These are phyloP conservation scores for Beauveria caledonica DNA, from an alignment of 2,329 filamentous ascomycete species.

Conservation along the genomic window DNA sequence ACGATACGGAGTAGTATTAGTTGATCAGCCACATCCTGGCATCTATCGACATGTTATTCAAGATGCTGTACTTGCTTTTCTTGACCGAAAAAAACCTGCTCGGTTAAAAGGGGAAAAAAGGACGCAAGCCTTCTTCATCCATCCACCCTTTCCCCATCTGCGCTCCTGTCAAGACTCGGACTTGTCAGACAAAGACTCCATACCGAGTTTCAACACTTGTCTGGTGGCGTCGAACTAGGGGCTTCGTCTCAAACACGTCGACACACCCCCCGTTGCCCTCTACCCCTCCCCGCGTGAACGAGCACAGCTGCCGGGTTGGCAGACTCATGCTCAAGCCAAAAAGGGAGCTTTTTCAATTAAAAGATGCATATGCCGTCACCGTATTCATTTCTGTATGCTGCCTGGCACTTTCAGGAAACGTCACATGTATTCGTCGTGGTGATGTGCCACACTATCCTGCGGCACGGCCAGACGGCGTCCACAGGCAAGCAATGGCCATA, in stretches of 20 bases:
- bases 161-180: not conserved
- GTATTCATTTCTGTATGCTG: not conserved
- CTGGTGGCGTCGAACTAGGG: slow-evolving; percentile 9
- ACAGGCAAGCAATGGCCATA: no score
- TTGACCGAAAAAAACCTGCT: no score
- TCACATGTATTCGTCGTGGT: not conserved
- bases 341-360: not conserved
- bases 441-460: not conserved
- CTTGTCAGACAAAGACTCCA: not conserved
- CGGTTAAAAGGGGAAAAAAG: no score
- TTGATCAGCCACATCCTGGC: no score
- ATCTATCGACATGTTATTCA: no score
- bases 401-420: not conserved
- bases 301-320: not conserved
- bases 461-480: no score
- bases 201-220: not conserved
- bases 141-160: not conserved
- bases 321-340: not conserved
- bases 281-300: not conserved
- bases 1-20: no score
- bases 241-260: slow-evolving; percentile 9
- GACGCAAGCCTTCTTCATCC: no score
- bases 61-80: no score
- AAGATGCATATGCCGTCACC: not conserved
- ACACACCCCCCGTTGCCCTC: not conserved